Evolutionary conservation across 75 land plant genomes (phyloP).

Genomic region (Ceratopteris richardii): DNA sequence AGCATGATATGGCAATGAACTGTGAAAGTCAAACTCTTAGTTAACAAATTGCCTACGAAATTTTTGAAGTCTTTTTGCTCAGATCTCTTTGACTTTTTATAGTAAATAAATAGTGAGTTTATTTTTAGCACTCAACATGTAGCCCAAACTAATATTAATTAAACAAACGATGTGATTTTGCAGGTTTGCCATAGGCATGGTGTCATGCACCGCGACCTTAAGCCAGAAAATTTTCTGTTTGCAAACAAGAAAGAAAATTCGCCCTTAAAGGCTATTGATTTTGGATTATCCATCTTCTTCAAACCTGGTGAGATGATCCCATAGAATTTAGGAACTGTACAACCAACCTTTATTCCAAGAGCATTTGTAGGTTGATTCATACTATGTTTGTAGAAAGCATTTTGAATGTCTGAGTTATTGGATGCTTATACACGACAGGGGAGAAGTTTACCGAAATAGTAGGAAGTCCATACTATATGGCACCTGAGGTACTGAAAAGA

Average conservation of each 20-base stretch:
- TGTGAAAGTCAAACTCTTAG: no score
- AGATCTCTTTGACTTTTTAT: no score
- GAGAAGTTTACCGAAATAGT: conserved; percentile 57
- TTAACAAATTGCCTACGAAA: no score
- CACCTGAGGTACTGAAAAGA: no score
- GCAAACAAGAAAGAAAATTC: conserved; percentile 25
- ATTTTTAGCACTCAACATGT: no score
- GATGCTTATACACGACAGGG: conserved; percentile 8
- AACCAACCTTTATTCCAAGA: background rate
- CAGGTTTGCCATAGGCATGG: conserved; percentile 66
- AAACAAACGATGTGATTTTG: no score
- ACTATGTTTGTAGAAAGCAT: background rate
- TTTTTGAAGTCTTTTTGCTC: no score
- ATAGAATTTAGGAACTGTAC: background rate
- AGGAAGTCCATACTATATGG: conserved; percentile 85
- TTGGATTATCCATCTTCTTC: conserved; percentile 32
- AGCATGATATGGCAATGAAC: no score
- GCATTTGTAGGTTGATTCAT: background rate
- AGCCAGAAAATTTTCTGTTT: conserved; percentile 35
- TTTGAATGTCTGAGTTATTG: no score
- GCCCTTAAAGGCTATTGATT: conserved; percentile 30
- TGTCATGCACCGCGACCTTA: conserved; percentile 58
- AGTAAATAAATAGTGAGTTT: no score
- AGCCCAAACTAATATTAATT: no score
- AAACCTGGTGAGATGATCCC: conserved; percentile 19